Conservation (phyloP, 305 asterid genomes). For the Solanum hybrid region DNA sequence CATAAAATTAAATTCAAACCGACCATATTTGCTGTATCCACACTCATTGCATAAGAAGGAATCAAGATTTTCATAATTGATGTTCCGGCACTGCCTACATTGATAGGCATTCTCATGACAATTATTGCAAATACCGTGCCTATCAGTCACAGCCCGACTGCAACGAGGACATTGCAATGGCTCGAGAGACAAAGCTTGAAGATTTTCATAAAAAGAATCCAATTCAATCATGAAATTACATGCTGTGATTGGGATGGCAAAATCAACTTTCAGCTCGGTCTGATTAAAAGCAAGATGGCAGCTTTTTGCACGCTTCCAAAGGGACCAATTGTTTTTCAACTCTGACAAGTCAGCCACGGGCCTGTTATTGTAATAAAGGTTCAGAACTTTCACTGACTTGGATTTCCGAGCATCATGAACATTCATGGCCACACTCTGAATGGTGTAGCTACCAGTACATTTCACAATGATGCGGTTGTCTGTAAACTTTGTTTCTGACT, state of each 20-base stretch:
- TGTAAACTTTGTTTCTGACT: slow-evolving; percentile 97
- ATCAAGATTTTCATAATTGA: slow-evolving; percentile 96
- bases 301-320: slow-evolving; percentile 98
- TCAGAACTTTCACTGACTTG: slow-evolving; percentile 96
- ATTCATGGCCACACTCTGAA: slow-evolving; percentile 96
- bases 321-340: slow-evolving; percentile 92
- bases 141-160: slow-evolving; percentile 96
- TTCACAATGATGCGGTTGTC: slow-evolving; percentile 97
- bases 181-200: slow-evolving; percentile 96
- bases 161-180: slow-evolving; percentile 99
- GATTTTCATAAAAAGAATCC: slow-evolving; percentile 97
- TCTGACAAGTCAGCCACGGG: slow-evolving; percentile 98
- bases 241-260: slow-evolving; percentile 91
- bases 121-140: slow-evolving; percentile 91
- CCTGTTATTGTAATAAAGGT: slow-evolving; percentile 93
- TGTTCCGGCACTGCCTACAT: slow-evolving; percentile 98
- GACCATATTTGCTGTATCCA: slow-evolving; percentile 98
- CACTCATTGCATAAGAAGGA: slow-evolving; percentile 98
- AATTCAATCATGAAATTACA: slow-evolving; percentile 99
- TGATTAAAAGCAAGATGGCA: slow-evolving; percentile 95
- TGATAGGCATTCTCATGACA: slow-evolving; percentile 99
- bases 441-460: slow-evolving; percentile 99
- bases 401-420: slow-evolving; percentile 98
- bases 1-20: slow-evolving; percentile 96
- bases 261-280: slow-evolving; percentile 95